Evolutionary conservation across 345 rosid species (phyloP).

Genomic region (Hibiscus trionum): DNA sequence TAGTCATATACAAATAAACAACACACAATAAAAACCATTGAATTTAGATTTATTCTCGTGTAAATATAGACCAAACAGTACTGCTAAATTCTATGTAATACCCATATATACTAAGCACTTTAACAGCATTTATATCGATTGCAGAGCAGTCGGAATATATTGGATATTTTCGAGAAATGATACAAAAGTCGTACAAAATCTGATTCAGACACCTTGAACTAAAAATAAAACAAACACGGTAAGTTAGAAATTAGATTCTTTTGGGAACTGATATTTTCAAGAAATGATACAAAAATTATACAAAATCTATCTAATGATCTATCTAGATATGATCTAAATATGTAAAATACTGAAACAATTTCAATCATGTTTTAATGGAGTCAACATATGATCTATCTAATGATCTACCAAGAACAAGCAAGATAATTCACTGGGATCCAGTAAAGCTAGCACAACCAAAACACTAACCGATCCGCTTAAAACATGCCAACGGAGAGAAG

Average conservation of each 20-base stretch:
- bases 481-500: neutral
- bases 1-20: neutral
- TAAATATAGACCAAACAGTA: neutral
- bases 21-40: neutral
- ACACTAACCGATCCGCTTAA: neutral
- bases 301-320: neutral
- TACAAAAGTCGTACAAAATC: too few species aligned
- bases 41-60: neutral
- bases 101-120: neutral
- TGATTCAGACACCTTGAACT: too few species aligned
- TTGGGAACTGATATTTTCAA: too few species aligned
- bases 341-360: neutral
- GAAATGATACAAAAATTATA: too few species aligned
- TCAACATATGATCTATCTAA: neutral
- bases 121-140: neutral
- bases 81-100: neutral
- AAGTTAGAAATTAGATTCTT: too few species aligned
- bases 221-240: too few species aligned
- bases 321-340: neutral
- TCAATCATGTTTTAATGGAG: neutral
- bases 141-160: too few species aligned
- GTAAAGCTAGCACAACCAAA: neutral
- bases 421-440: neutral
- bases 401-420: neutral
- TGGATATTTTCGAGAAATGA: too few species aligned